Evolutionary conservation across 192 early-diverging fungal genomes (phyloP), one percentile per base, ranked within the genome.

Genomic region (Coemansia pectinata): DNA sequence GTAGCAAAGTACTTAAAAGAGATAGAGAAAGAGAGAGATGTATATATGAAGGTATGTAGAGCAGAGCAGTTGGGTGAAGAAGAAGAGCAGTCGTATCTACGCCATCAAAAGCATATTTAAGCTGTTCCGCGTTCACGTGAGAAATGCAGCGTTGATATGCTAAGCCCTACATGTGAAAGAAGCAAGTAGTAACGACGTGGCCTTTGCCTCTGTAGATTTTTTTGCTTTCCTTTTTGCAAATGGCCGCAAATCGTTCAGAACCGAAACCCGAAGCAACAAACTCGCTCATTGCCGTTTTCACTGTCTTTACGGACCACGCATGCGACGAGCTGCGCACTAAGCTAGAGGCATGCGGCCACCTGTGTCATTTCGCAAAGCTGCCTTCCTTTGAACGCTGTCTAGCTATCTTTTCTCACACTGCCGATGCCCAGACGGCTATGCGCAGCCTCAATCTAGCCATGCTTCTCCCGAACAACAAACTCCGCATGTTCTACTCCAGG

Each of bases 331-430:
- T 77, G 19, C 72, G 50, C 23, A 42, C 57, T 5, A 57, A 39
- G 21, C 80, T 83, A 7, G 66, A 74, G 39, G 65, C 52, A 9
- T 66, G 55, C 25, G 84, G 79, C n/a, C 34, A 71, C 6, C 62
- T 85, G 34, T 66, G 76, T 52, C 73, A 85, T 44, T 85, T 85
- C 71, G 73, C 78, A 36, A 68, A 64, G 48, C 76, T 85, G 8
- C 65, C 27, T 38, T 85, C 84, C 41, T 85, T 85, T 70, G 69
- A 55, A 33, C 78, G 84, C 69, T 85, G 84, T 19, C 66, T 85
- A 15, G 84, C 73, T 10, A 73, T 85, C 8, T 78, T 81, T 36
- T 17, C 69, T 1, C 19, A 50, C 41, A 77, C 76, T 10, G 68
- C 60, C 8, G 72, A 85, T 33, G 76, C 79, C 14, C 76, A 78